Base-by-base conservation (phyloP, 805 yeast genomes). In the Candida multigemmis region DNA sequence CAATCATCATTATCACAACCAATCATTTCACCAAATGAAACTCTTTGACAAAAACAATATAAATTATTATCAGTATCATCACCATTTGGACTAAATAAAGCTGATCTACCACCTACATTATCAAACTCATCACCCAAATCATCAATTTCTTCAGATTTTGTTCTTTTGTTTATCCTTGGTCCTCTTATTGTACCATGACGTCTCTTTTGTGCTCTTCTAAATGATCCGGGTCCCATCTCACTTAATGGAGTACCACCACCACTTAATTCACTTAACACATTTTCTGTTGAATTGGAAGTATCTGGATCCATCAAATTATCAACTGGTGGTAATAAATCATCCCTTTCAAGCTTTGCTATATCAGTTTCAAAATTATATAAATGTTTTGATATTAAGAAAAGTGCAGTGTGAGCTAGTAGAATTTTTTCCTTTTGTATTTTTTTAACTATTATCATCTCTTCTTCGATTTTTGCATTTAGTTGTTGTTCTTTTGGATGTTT, bases 1-100 rank as follows among this genome's bases (percentile, higher is more conserved):
- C 98, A 91, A 41, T 79, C 76, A 14, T 79, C 80, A 36, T 85
- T 82, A 48, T 91, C 98, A 57, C 98, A 91, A 0, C 94, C 97
- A 46, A 91, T 84, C 98, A 91, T 91, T 42, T 79, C 87, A 15
- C 98, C 98, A 56, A 80, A 86, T 1, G 96, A 87, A 1, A 84
- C 94, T 39, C 91, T 79, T 50, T 85, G 95, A 49, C 98, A 91
- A 56, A 83, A 79, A 54, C 98, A 91, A 50, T 89, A 89, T 29
- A 62, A 42, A 26, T 52, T 59, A 34, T 61, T 60, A 34, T 62
- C 68, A 1, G 66, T 61, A 35, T 60, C 68, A 23, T 61, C 68
- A 8, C 61, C 62, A 15, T 42, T 40, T 3, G 46, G 43, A 14
- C 56, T 41, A n/a, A n/a, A n/a, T n/a, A n/a, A n/a, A 32, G 44